Evolutionary conservation across 2,329 filamentous ascomycete species (phyloP), one percentile per base, ranked within the genome.

Genomic region (Cyclaneusma minus): DNA sequence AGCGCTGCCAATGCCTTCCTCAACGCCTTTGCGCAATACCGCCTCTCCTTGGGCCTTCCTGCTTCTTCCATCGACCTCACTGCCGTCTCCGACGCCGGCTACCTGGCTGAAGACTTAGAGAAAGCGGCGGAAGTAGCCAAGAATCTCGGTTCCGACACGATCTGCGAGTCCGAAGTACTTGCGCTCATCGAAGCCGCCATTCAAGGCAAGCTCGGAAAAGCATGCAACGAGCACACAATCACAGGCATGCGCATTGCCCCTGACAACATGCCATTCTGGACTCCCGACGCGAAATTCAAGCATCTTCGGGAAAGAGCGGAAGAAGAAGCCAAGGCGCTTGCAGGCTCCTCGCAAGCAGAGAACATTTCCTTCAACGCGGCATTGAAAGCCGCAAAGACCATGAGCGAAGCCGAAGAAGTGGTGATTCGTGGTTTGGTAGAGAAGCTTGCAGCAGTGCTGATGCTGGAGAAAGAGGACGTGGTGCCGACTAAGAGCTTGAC

Each of bases 91-190:
- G 40, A 45, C 21, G 31, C 31, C 1, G 64, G 64, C 3, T 65
- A 68, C 60, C 52, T 68, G 6, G 56, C 58, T 2, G 51, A 60
- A 3, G 54, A 64, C 34, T 55, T 6, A 10, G 22, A 39, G 39
- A 31, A 30, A 4, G 37, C 39, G 4, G 39, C 40, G 5, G 39
- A 45, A 36, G 39, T 43, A 2, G 29, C 28, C 9, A 38, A 37
- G 21, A 43, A 43, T 19, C 33, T 44, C 0, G 40, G 41, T 12
- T 38, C 36, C 2, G 53, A 62, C 33, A 58, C 60, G 0, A 58
- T 63, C 21, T 58, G 58, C 36, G 64, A 62, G 37, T 54, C 55
- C 5, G 64, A 71, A 42, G 61, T 70, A 0, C 45, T 68, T 1
- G 63, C 64, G 0, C 51, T 71, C 0, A 48, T 70, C 1, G 56